These are phyloP conservation scores for Brassica napus DNA, from an alignment of 345 rosid species.

Conservation along the genomic window Da-Ae NC_063439.1:20089501-20090000, in stretches of 20 bases:
- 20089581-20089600: slow-evolving; percentile 71
- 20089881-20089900: slow-evolving; percentile 81
- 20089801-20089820: slow-evolving; percentile 68
- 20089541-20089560: slow-evolving; percentile 67
- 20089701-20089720: slow-evolving; percentile 59
- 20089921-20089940: slow-evolving; percentile 74
- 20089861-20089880: slow-evolving; percentile 61
- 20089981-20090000: slow-evolving; percentile 65
- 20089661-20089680: slow-evolving; percentile 69
- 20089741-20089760: slow-evolving; percentile 59
- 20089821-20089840: slow-evolving; percentile 57
- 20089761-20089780: slow-evolving; percentile 70
- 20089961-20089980: slow-evolving; percentile 73
- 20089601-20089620: slow-evolving; percentile 76
- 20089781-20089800: slow-evolving; percentile 78
- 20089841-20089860: slow-evolving; percentile 64
- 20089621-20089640: slow-evolving; percentile 69
- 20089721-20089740: slow-evolving; percentile 58
- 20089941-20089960: slow-evolving; percentile 74
- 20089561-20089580: slow-evolving; percentile 60
- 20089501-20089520: slow-evolving; percentile 72
- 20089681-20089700: slow-evolving; percentile 75
- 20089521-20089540: slow-evolving; percentile 79
- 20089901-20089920: slow-evolving; percentile 67
- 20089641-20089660: slow-evolving; percentile 63